phyloP scores from a whole-genome alignment of 2,329 filamentous ascomycete genomes.

The Aureobasidium subglaciale region DNA sequence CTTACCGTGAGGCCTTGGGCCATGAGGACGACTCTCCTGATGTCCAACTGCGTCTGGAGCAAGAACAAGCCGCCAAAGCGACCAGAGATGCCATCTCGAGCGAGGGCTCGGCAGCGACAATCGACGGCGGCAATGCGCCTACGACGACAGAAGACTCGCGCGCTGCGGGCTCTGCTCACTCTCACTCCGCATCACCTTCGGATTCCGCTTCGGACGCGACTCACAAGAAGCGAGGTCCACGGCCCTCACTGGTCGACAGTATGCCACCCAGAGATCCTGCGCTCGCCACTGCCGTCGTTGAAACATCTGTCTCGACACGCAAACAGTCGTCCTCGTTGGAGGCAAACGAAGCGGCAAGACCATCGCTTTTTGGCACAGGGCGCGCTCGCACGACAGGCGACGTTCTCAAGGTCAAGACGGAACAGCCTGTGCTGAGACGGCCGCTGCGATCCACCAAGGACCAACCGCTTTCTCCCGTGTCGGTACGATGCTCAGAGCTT shows the following conservation, averaged over 20 bases:
- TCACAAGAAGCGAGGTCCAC: background rate
- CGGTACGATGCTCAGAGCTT: background rate
- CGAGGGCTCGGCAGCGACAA: no score
- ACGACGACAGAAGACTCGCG: no score
- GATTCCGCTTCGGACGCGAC: background rate
- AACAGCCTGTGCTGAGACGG: background rate
- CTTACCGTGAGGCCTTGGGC: constrained; percentile 35
- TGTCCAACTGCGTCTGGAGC: constrained; percentile 44
- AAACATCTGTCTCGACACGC: constrained; percentile 56
- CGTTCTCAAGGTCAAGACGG: background rate
- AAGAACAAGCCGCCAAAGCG: constrained; percentile 17
- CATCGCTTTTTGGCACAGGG: background rate
- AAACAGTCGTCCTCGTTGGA: constrained; percentile 69
- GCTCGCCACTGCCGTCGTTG: background rate
- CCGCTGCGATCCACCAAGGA: background rate
- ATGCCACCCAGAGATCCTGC: constrained; percentile 2
- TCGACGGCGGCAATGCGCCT: no score
- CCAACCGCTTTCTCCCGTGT: background rate
- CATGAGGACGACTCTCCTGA: constrained; percentile 48
- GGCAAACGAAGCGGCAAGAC: constrained; percentile 52
- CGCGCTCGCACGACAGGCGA: background rate
- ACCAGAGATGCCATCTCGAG: constrained; percentile 4
- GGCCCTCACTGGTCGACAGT: constrained; percentile 4
- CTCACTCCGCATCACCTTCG: background rate
- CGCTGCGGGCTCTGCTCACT: background rate